Base-by-base conservation (phyloP, 768 basidiomycete genomes). In the Phylloporus sp. region DNA sequence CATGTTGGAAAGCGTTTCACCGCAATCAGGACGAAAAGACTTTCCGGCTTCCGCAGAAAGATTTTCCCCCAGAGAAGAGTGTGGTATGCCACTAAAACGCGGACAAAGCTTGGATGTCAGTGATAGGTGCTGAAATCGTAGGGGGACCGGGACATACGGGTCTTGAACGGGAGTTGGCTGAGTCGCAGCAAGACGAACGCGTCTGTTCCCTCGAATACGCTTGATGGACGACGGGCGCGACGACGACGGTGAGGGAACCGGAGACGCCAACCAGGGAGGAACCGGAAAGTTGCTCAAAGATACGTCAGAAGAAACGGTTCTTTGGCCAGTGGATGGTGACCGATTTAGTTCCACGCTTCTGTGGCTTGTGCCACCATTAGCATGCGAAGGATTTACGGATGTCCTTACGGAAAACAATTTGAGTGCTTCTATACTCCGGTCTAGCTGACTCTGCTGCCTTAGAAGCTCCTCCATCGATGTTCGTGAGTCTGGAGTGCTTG, bases 211-310 rank as follows among this genome's bases (percentile, higher is more conserved):
- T 44, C 53, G 54, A 20, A 55, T 46, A 29, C 64, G 65, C 29
- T 48, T 49, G 28, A 54, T 42, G 3, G 53, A 29, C 6, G 53
- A 31, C 8, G 53, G 36, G 18, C 41, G 26, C 22, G 52, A 37
- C 24, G 61, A 22, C 39, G 63, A 53, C 23, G 54, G 52, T 2
- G 60, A 40, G 36, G 60, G 50, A 38, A 51, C 13, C 4, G 53
- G 47, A 11, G 42, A 38, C 34, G 54, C 59, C 38, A 48, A 50
- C 63, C 53, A 54, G 14, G 86, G 84, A 27, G 84, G 86, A 28
- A 73, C 66, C 5, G 85, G 86, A 66, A 88, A 88, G 35, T 72
- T 70, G 53, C 84, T 86, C 42, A 89, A 66, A 4, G 86, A 86
- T 50, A 87, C 78, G n/a, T 84, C 82, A 18, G 63, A 65, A 11